These are phyloP conservation scores for Drechslera avenae DNA, from an alignment of 2,329 filamentous ascomycete species.

Conservation along the genomic window DNA sequence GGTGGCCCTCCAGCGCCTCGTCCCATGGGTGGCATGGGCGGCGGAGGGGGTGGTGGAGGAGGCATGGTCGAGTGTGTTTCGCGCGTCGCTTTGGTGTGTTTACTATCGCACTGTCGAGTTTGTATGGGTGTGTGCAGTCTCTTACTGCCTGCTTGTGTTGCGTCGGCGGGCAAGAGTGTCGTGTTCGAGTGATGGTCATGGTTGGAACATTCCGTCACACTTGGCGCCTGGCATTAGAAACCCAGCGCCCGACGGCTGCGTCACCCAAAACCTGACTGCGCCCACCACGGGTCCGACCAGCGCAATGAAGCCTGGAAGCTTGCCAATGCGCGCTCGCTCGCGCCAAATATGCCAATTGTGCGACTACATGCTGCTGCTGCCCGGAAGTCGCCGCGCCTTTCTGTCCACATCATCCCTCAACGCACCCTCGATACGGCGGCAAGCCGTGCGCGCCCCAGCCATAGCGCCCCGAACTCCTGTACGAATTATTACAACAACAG, in stretches of 20 bases:
- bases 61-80: slow-evolving; percentile 7
- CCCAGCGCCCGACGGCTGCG: slow-evolving; percentile 26
- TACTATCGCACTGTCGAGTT: background rate
- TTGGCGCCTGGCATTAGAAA: slow-evolving; percentile 6
- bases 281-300: slow-evolving; percentile 3
- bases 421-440: slow-evolving; percentile 33
- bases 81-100: slow-evolving; percentile 6
- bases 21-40: slow-evolving; percentile 47
- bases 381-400: slow-evolving; percentile 36
- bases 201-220: slow-evolving; percentile 17
- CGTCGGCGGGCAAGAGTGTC: slow-evolving; percentile 23
- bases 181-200: slow-evolving; percentile 21
- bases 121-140: slow-evolving; percentile 7
- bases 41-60: slow-evolving; percentile 46
- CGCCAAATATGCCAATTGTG: slow-evolving; percentile 44
- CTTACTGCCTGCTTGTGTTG: slow-evolving; percentile 23
- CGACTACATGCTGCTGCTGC: slow-evolving; percentile 39
- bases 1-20: slow-evolving; percentile 45
- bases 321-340: slow-evolving; percentile 36
- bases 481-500: slow-evolving; percentile 30
- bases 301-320: slow-evolving; percentile 37
- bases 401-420: slow-evolving; percentile 30
- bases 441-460: slow-evolving; percentile 24
- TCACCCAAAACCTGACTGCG: slow-evolving; percentile 25
- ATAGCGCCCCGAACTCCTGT: slow-evolving; percentile 20